A percentile compares a stretch with the other conserved stretches of the same genome.
Evolutionary conservation across 1,139 yeast species (phyloP).

Genomic region (Kurtzmaniella quercitrusa): DNA sequence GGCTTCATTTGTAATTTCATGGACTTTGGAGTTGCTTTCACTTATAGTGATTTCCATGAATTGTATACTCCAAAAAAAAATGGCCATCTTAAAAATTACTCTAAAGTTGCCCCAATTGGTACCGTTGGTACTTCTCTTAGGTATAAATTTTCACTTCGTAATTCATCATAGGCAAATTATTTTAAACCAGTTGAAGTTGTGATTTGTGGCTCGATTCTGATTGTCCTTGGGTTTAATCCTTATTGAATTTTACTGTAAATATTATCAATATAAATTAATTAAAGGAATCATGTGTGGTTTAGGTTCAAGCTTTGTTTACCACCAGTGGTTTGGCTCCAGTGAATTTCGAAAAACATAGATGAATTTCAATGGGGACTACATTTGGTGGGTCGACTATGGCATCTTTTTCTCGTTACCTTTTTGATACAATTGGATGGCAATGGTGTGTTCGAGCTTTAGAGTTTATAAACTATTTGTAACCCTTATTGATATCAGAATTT

Average conservation of each 20-base stretch:
- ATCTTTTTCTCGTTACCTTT: slow-evolving; percentile 24
- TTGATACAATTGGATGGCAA: slow-evolving; percentile 30
- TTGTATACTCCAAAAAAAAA: slow-evolving; percentile 20
- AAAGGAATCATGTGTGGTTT: slow-evolving; percentile 37
- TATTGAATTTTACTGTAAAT: slow-evolving; percentile 19
- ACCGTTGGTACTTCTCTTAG: slow-evolving; percentile 24
- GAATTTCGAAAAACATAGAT: slow-evolving; percentile 31
- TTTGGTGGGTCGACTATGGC: slow-evolving; percentile 39
- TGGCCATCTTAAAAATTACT: slow-evolving; percentile 22
- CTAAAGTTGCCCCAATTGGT: slow-evolving; percentile 29
- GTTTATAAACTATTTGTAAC: slow-evolving; percentile 16
- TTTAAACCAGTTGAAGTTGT: slow-evolving; percentile 18
- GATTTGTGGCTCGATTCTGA: slow-evolving; percentile 21
- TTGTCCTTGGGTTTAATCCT: slow-evolving; percentile 24
- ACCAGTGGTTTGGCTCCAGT: slow-evolving; percentile 40
- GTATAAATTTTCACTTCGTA: slow-evolving; percentile 22
- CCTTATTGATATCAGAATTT: slow-evolving; percentile 12
- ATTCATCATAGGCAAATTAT: slow-evolving; percentile 16
- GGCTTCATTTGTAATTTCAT: slow-evolving; percentile 30
- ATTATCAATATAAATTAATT: slow-evolving; percentile 28
- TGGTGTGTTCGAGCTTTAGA: slow-evolving; percentile 38
- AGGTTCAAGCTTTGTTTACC: slow-evolving; percentile 34
- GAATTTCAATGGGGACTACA: slow-evolving; percentile 41
- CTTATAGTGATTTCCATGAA: slow-evolving; percentile 34
- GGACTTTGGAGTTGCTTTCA: slow-evolving; percentile 30